Base-by-base conservation (phyloP, 2,329 filamentous ascomycete genomes). In the Arthrobotrys sinensis region DNA sequence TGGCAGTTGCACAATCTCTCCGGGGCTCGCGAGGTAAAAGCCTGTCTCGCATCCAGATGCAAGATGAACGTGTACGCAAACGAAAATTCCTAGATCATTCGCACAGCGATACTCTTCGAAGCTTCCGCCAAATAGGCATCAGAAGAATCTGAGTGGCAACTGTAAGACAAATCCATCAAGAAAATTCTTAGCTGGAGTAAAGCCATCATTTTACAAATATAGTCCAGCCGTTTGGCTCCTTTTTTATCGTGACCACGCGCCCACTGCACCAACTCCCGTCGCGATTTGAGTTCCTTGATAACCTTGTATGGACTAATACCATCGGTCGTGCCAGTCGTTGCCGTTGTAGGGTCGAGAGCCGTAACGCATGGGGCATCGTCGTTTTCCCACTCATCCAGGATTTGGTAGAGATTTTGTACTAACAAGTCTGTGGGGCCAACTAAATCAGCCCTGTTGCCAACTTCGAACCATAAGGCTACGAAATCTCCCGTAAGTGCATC, bases 391-490 rank as follows among this genome's bases (percentile, higher is more conserved):
- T 65, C 60, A 10, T 60, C 46, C 1, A 73, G 21, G 8, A 60
- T 46, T 14, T 73, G 50, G 3, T n/a, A 40, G 4, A 66, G 11
- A 12, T 12, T 57, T 12, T 53, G 5, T 2, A 57, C 7, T 3
- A 73, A 24, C 7, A 5, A 14, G 14, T 50, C 38, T 7, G 48
- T 38, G n/a, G 38, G 40, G 34, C 60, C 43, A 12, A 73, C 14
- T 16, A 73, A 12, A 45, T 73, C 69, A 6, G 34, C 53, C 28
- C 69, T 34, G 21, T 66, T 55, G 3, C 69, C 69, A 7, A 73
- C n/a, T 40, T 73, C 69, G 57, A 73, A 73, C 69, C 69, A 73
- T n/a, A 73, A 14, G 3, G 60, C 69, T 7, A 66, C 38, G 21
- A 73, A 73, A n/a, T 73, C 55, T 1, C 28, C 14, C 10, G 34